Evolutionary conservation across 495 filamentous ascomycete species (phyloP).

Genomic region (Cetradonia linearis): DNA sequence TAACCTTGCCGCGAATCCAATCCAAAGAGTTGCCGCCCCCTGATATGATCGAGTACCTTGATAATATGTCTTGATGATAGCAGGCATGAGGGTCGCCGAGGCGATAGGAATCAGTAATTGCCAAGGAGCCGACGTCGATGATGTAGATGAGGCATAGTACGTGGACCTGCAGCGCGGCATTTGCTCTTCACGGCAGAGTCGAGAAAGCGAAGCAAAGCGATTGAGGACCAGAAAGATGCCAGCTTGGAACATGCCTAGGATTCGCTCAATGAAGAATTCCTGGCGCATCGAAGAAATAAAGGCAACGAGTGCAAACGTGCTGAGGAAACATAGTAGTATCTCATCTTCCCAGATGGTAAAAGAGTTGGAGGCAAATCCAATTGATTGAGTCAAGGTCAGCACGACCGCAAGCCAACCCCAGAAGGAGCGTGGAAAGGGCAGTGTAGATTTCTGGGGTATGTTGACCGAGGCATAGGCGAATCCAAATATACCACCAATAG

Average conservation of each 20-base stretch:
- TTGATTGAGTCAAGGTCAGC: slow-evolving; percentile 70
- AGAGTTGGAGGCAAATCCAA: slow-evolving; percentile 93
- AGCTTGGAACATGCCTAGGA: slow-evolving; percentile 72
- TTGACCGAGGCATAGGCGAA: slow-evolving; percentile 47
- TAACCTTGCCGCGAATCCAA: slow-evolving; percentile 66
- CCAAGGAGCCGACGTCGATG: slow-evolving; percentile 89
- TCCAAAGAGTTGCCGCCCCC: slow-evolving; percentile 72
- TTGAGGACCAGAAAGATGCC: slow-evolving; percentile 72
- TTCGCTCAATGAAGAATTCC: slow-evolving; percentile 48
- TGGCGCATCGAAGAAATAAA: slow-evolving; percentile 66
- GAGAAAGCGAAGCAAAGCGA: slow-evolving; percentile 75
- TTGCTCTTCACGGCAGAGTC: slow-evolving; percentile 93
- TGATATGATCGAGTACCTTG: slow-evolving; percentile 68
- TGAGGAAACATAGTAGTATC: slow-evolving; percentile 82
- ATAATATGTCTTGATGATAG: slow-evolving; percentile 70
- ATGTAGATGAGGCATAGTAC: slow-evolving; percentile 84
- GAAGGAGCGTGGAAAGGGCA: slow-evolving; percentile 59
- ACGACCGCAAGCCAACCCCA: slow-evolving; percentile 81
- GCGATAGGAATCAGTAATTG: slow-evolving; percentile 72
- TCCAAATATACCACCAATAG: slow-evolving; percentile 52
- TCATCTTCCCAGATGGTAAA: slow-evolving; percentile 99
- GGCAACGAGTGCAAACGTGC: slow-evolving; percentile 68
- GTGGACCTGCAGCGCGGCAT: slow-evolving; percentile 95
- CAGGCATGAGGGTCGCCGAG: slow-evolving; percentile 62
- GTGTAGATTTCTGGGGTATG: slow-evolving; percentile 36